phyloP scores from a whole-genome alignment of 495 filamentous ascomycete species.

The Pseudevernia furfuracea region DNA sequence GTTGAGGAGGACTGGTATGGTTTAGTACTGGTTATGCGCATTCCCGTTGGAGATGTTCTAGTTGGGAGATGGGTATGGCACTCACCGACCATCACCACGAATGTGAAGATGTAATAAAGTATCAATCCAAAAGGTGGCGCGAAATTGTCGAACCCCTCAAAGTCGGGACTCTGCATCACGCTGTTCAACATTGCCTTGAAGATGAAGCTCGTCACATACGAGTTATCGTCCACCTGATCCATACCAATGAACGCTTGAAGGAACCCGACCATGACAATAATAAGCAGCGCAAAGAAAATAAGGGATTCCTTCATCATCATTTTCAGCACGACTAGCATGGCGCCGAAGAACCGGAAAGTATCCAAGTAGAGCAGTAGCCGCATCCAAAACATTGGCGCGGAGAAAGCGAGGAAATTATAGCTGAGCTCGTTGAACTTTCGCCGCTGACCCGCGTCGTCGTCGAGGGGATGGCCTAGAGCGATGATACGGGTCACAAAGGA shows the following conservation, averaged over 20 bases:
- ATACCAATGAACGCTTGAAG: slow-evolving; percentile 93
- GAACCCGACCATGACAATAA: slow-evolving; percentile 81
- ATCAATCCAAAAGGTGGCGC: slow-evolving; percentile 76
- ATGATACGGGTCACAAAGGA: slow-evolving; percentile 72
- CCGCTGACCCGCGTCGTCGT: slow-evolving; percentile 46
- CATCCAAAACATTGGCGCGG: slow-evolving; percentile 94
- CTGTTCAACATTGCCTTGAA: slow-evolving; percentile 84
- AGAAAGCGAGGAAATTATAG: slow-evolving; percentile 89
- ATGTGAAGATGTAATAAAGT: slow-evolving; percentile 92
- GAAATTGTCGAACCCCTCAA: slow-evolving; percentile 75
- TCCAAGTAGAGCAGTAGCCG: slow-evolving; percentile 90
- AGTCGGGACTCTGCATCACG: slow-evolving; percentile 84
- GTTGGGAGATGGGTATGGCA: background rate
- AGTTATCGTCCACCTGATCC: slow-evolving; percentile 67
- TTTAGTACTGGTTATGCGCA: background rate
- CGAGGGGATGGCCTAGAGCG: slow-evolving; percentile 56
- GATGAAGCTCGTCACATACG: slow-evolving; percentile 60
- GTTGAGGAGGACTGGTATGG: slow-evolving; percentile 24
- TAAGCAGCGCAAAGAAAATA: slow-evolving; percentile 93
- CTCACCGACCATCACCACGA: slow-evolving; percentile 79
- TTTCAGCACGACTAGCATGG: slow-evolving; percentile 93
- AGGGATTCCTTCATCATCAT: slow-evolving; percentile 99
- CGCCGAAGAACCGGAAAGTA: slow-evolving; percentile 90
- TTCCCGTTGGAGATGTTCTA: background rate
- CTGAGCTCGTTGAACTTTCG: slow-evolving; percentile 64